phyloP scores from a whole-genome alignment of 306 rosid species.

The Quercus engelmannii region DNA sequence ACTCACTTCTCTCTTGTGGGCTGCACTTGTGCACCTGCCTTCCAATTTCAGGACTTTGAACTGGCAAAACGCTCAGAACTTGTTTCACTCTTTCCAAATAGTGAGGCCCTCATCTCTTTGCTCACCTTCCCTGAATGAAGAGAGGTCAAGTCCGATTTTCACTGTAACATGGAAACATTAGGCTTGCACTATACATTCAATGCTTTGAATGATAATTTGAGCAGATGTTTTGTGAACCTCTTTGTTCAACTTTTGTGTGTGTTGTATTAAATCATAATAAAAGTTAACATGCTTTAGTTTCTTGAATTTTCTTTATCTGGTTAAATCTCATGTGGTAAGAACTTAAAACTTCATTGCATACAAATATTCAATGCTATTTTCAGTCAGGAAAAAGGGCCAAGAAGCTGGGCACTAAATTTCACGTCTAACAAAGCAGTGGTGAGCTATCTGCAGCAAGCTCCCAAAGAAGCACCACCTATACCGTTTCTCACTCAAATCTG shows the following conservation, averaged over 20 bases:
- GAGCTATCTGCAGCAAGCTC: background rate
- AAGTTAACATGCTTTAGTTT: too few relatives aligned
- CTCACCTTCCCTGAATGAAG: constrained; percentile 51
- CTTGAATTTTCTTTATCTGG: too few relatives aligned
- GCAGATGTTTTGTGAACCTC: too few relatives aligned
- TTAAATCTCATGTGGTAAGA: background rate
- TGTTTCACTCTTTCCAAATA: constrained; percentile 43
- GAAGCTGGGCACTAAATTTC: background rate
- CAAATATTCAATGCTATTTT: background rate
- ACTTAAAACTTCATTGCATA: background rate
- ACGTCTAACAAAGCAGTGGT: background rate
- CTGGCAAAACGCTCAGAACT: constrained; percentile 69
- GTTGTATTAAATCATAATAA: background rate
- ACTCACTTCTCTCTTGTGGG: constrained; percentile 77
- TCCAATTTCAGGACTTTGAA: constrained; percentile 82
- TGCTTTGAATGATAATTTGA: too few relatives aligned
- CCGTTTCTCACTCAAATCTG: background rate
- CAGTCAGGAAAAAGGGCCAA: background rate
- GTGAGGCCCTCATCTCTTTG: constrained; percentile 42
- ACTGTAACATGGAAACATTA: background rate
- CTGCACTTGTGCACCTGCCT: constrained; percentile 92
- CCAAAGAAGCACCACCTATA: background rate
- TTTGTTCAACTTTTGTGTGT: too few relatives aligned
- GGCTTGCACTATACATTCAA: background rate
- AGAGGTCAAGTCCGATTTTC: background rate